Evolutionary conservation across 441 rosid species (phyloP).

Genomic region (Corymbia calophylla): DNA sequence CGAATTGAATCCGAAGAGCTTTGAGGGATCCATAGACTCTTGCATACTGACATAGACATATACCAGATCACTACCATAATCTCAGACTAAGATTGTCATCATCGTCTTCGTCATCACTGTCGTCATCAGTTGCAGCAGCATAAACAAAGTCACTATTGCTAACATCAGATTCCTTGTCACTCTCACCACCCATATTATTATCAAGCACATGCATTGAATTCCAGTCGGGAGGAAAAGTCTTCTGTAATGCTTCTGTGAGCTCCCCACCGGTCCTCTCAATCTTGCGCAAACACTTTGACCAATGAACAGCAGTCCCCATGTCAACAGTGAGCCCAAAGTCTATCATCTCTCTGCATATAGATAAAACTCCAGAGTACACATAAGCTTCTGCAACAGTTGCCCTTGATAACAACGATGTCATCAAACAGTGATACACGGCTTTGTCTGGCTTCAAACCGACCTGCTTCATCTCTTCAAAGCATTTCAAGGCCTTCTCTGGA

Average conservation of each 20-base stretch:
- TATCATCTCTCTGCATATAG: slow-evolving; percentile 70
- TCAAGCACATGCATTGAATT: slow-evolving; percentile 29
- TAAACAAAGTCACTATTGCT: slow-evolving; percentile 14
- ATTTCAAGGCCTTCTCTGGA: slow-evolving; percentile 80
- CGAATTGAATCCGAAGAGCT: background rate
- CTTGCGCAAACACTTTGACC: slow-evolving; percentile 77
- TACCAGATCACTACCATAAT: slow-evolving; percentile 1
- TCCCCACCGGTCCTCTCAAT: slow-evolving; percentile 88
- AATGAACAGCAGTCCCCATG: slow-evolving; percentile 92
- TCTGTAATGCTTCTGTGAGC: slow-evolving; percentile 85
- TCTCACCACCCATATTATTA: slow-evolving; percentile 27
- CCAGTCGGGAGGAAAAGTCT: slow-evolving; percentile 98
- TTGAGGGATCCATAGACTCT: background rate
- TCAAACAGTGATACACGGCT: slow-evolving; percentile 88
- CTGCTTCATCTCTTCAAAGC: slow-evolving; percentile 78
- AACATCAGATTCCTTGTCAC: slow-evolving; percentile 19
- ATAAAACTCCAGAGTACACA: slow-evolving; percentile 48
- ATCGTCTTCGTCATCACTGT: background rate
- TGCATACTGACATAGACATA: background rate
- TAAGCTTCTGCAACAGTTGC: slow-evolving; percentile 78
- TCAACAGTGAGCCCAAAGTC: slow-evolving; percentile 71
- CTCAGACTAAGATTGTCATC: slow-evolving; percentile 23
- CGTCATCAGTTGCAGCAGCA: slow-evolving; percentile 12
- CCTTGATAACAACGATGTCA: slow-evolving; percentile 77
- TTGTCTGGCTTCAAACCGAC: slow-evolving; percentile 75